Percentiles rank a stretch among this genome's conserved stretches.
These are phyloP conservation scores for Bipolaris bicolor DNA, from an alignment of 2,329 filamentous ascomycete genomes.

Conservation along the genomic window DNA sequence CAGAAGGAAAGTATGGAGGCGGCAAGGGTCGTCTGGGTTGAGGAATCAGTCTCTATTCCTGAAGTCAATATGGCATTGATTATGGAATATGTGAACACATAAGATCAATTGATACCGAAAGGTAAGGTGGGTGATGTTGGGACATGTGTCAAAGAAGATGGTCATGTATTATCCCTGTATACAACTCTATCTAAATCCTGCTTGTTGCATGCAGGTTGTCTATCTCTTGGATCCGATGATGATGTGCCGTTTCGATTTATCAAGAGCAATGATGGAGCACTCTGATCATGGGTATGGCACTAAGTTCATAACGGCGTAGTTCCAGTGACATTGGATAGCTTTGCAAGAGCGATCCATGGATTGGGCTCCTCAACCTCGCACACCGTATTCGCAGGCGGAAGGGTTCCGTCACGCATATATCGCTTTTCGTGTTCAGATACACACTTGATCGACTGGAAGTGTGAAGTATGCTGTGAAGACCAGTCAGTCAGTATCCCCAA, in stretches of 20 bases:
- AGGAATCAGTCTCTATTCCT: not conserved
- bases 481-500: not conserved
- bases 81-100: too few species aligned
- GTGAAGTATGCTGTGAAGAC: constrained; percentile 12
- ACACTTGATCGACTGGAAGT: constrained; percentile 20
- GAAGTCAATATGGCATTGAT: too few species aligned
- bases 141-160: not conserved
- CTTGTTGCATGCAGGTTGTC: not conserved
- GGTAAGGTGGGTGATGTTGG: not conserved
- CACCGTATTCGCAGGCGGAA: constrained; percentile 16
- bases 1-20: constrained; percentile 60
- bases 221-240: not conserved
- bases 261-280: not conserved
- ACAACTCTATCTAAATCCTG: not conserved
- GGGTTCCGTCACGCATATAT: constrained; percentile 22
- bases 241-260: not conserved
- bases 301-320: too few species aligned
- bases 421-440: constrained; percentile 17
- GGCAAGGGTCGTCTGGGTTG: constrained; percentile 24
- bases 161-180: not conserved
- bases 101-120: too few species aligned
- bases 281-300: not conserved
- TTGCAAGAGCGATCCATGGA: constrained; percentile 14
- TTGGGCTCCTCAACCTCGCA: constrained; percentile 26
- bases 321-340: not conserved